Conservation (phyloP, 2,329 filamentous ascomycete species). For the Hypoxylon sp. region DNA sequence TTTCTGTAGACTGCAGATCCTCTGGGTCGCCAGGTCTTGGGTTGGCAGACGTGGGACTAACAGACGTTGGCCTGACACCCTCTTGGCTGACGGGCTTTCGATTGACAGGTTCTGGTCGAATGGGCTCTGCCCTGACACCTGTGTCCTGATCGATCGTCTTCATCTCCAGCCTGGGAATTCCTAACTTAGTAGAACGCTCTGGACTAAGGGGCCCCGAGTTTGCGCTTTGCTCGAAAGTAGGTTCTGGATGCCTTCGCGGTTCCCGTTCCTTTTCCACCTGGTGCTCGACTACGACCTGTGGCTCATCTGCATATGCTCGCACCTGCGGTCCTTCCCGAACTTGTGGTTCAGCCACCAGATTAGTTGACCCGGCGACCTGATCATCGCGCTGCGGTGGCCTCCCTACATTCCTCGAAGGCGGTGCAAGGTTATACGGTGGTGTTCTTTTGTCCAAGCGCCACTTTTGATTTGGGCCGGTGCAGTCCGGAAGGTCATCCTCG, state of each 20-base stretch:
- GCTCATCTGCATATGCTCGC: no score
- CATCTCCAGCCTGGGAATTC: neutral
- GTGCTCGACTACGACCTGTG: no score
- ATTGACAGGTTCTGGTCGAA: neutral
- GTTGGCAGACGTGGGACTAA: neutral
- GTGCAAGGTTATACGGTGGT: neutral
- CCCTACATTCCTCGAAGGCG: neutral
- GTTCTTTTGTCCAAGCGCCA: constrained; percentile 23
- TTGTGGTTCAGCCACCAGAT: no score
- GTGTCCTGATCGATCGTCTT: no score
- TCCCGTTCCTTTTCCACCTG: no score
- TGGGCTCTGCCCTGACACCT: no score
- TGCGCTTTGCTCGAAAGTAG: neutral
- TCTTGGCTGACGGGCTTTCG: neutral
- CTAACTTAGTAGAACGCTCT: neutral
- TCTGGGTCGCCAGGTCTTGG: neutral
- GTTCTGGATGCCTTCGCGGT: neutral
- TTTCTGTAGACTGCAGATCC: neutral
- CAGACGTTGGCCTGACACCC: no score
- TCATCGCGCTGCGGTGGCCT: no score
- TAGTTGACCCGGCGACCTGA: no score
- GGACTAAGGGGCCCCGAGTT: neutral
- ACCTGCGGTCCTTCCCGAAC: no score
- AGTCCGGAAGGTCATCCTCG: constrained; percentile 37
- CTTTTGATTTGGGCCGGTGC: constrained; percentile 30